These are phyloP conservation scores for Fusarium staphyleae DNA, from an alignment of 2,329 filamentous ascomycete species.

Conservation along the genomic window DNA sequence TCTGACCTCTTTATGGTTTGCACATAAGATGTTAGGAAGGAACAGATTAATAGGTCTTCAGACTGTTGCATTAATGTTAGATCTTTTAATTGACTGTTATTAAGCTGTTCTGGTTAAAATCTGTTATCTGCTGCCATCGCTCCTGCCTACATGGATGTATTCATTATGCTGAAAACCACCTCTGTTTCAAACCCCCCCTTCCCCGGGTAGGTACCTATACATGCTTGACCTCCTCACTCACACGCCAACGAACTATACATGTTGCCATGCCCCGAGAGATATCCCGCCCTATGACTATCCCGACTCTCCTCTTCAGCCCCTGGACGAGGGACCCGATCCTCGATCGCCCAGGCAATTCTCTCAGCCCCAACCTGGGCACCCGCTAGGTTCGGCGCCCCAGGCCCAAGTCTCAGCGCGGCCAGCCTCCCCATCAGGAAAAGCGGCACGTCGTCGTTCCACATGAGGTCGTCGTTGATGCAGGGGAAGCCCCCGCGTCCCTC, in stretches of 20 bases:
- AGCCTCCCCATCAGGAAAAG: slow-evolving; percentile 74
- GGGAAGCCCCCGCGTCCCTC: slow-evolving; percentile 70
- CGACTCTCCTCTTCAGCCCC: slow-evolving; percentile 22
- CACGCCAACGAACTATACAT: slow-evolving; percentile 46
- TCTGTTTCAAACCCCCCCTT: too few relatives aligned
- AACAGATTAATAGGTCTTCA: too few relatives aligned
- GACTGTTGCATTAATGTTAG: too few relatives aligned
- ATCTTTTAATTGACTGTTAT: too few relatives aligned
- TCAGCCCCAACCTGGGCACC: slow-evolving; percentile 77
- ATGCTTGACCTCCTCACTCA: slow-evolving; percentile 18
- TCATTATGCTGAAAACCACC: too few relatives aligned
- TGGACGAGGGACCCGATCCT: slow-evolving; percentile 55
- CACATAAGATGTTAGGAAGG: too few relatives aligned
- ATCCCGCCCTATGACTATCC: slow-evolving; percentile 30
- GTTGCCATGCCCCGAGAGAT: slow-evolving; percentile 48
- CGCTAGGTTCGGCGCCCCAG: slow-evolving; percentile 76
- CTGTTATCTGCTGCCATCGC: too few relatives aligned
- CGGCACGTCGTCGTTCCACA: slow-evolving; percentile 77
- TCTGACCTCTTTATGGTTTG: too few relatives aligned
- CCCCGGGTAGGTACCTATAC: too few relatives aligned
- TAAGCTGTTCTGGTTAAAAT: too few relatives aligned
- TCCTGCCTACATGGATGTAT: too few relatives aligned
- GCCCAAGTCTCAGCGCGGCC: slow-evolving; percentile 72
- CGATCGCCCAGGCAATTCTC: slow-evolving; percentile 73
- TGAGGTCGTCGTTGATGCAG: slow-evolving; percentile 76